Conservation (phyloP, 495 filamentous ascomycete species). For the Ascobolus immersus region DNA sequence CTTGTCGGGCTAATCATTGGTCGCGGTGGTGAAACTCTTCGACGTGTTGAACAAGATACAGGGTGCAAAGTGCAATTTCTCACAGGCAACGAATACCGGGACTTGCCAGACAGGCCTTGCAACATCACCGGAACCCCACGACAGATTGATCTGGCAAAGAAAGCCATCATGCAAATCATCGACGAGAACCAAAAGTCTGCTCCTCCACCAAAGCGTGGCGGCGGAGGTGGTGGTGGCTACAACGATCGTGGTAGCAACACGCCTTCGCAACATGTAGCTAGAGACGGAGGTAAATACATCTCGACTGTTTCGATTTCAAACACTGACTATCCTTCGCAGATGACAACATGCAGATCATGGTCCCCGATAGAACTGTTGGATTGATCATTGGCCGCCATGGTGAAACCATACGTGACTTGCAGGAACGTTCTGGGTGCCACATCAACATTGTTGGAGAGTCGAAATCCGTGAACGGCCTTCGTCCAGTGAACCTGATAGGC, state of each 20-base stretch:
- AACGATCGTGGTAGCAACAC: too few relatives aligned
- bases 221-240: neutral
- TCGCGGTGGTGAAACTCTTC: constrained; percentile 54
- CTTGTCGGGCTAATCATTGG: constrained; percentile 68
- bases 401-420: constrained; percentile 70
- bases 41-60: constrained; percentile 50
- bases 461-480: constrained; percentile 58
- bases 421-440: constrained; percentile 62
- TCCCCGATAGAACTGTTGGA: constrained; percentile 67
- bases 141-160: constrained; percentile 41
- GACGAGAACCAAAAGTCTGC: constrained; percentile 40
- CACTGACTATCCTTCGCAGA: constrained; percentile 23
- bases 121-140: constrained; percentile 44
- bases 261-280: too few relatives aligned
- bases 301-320: too few relatives aligned
- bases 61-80: constrained; percentile 59
- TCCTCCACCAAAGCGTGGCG: too few relatives aligned
- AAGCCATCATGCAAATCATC: constrained; percentile 55
- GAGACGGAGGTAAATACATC: constrained; percentile 20
- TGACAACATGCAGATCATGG: constrained; percentile 58
- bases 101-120: constrained; percentile 42
- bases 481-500: constrained; percentile 66
- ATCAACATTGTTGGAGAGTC: constrained; percentile 73
- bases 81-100: constrained; percentile 31
- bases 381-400: constrained; percentile 65